A percentile compares a stretch with the other conserved stretches of the same genome.
Evolutionary conservation across 805 yeast species (phyloP).

Genomic region (Monosporozyma aerobia): DNA sequence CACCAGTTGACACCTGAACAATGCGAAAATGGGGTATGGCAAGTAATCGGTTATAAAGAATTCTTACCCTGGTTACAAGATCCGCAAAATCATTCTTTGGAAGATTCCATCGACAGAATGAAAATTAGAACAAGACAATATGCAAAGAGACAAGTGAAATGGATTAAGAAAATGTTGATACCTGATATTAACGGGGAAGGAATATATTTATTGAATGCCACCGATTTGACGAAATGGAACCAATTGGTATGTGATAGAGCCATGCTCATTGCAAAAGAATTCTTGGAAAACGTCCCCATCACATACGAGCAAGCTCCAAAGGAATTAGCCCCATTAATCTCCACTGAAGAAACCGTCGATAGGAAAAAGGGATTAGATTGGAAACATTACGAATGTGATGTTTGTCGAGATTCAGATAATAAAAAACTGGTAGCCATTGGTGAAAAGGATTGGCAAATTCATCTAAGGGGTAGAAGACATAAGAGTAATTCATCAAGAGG

Average conservation of each 20-base stretch:
- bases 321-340: constrained; percentile 25
- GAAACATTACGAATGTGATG: constrained; percentile 60
- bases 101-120: constrained; percentile 60
- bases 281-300: constrained; percentile 23
- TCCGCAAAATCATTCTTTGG: constrained; percentile 24
- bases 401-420: constrained; percentile 50
- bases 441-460: constrained; percentile 58
- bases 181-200: constrained; percentile 50
- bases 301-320: constrained; percentile 32
- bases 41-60: constrained; percentile 89
- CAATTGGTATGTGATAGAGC: constrained; percentile 50
- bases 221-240: constrained; percentile 58
- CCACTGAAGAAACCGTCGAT: constrained; percentile 5
- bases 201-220: constrained; percentile 64
- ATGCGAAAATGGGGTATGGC: constrained; percentile 76
- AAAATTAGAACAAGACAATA: constrained; percentile 76
- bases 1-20: constrained; percentile 31
- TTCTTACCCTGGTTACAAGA: constrained; percentile 59
- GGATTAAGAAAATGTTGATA: constrained; percentile 70
- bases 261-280: constrained; percentile 35
- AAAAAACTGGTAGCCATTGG: constrained; percentile 63
- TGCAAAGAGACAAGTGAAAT: constrained; percentile 80
- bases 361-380: constrained; percentile 32
- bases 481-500: constrained; percentile 40
- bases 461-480: constrained; percentile 61